Evolutionary conservation across 352 stramenopile genomes (phyloP).

Genomic region (Phytopythium chamaehyphon): DNA sequence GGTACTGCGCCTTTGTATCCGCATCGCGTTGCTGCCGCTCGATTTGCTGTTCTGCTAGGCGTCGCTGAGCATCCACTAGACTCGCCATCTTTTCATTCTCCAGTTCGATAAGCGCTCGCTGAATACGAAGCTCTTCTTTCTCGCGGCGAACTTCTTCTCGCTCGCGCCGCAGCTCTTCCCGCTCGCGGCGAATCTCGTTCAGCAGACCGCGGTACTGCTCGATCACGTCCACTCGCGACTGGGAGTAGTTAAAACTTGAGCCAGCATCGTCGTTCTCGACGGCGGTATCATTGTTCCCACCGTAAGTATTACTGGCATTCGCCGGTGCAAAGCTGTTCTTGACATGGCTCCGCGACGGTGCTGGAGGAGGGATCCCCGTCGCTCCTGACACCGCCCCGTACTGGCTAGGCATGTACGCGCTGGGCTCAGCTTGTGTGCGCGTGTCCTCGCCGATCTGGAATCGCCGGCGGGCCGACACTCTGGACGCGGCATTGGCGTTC

Average conservation of each 20-base stretch:
- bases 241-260: constrained; percentile 15
- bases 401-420: constrained; percentile 1
- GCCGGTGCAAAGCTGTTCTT: not conserved
- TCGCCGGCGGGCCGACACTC: constrained; percentile 5
- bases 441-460: constrained; percentile 14
- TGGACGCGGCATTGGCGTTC: constrained; percentile 10
- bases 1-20: constrained; percentile 10
- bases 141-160: constrained; percentile 61
- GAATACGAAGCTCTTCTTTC: constrained; percentile 70
- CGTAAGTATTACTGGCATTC: not conserved
- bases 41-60: constrained; percentile 48
- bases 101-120: constrained; percentile 57
- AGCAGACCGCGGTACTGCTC: constrained; percentile 67
- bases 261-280: constrained; percentile 10
- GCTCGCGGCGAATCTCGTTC: constrained; percentile 64
- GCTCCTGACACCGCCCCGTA: constrained; percentile 2
- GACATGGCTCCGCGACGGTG: constrained; percentile 15
- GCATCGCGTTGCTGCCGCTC: constrained; percentile 24
- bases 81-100: constrained; percentile 74
- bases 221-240: constrained; percentile 27
- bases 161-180: constrained; percentile 65
- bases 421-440: constrained; percentile 6
- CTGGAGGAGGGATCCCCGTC: constrained; percentile 17
- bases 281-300: not conserved
- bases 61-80: constrained; percentile 55